phyloP scores from a whole-genome alignment of 2,329 filamentous ascomycete genomes.

The Teratosphaeria zuluensis region DNA sequence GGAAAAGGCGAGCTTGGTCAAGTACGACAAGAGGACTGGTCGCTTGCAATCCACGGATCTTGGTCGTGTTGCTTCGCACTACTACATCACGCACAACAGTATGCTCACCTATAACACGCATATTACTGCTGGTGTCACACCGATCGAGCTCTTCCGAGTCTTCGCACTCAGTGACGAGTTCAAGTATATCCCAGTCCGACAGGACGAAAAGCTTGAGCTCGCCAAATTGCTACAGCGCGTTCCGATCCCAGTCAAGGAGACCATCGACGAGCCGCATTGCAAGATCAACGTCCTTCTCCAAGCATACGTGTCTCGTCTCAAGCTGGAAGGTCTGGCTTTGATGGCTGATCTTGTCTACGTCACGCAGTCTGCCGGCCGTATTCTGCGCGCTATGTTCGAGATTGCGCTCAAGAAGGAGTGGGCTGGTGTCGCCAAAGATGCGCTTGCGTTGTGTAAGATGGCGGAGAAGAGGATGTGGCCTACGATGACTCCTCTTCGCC shows the following conservation, averaged over 20 bases:
- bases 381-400: constrained; percentile 89
- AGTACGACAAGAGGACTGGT: constrained; percentile 91
- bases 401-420: constrained; percentile 96
- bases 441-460: constrained; percentile 95
- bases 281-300: constrained; percentile 98
- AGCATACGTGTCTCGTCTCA: constrained; percentile 90
- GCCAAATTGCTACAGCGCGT: constrained; percentile 83
- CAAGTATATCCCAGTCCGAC: constrained; percentile 95
- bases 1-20: constrained; percentile 79
- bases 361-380: constrained; percentile 93
- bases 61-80: constrained; percentile 91
- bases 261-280: constrained; percentile 89
- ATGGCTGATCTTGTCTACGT: constrained; percentile 99
- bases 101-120: constrained; percentile 97
- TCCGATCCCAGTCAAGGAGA: constrained; percentile 93
- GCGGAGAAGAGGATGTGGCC: constrained; percentile 99
- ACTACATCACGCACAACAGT: constrained; percentile 92
- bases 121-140: constrained; percentile 83
- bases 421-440: constrained; percentile 85
- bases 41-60: constrained; percentile 85
- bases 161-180: constrained; percentile 96
- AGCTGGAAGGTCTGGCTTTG: constrained; percentile 83
- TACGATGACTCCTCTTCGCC: constrained; percentile 89
- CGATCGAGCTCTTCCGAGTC: constrained; percentile 91
- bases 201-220: constrained; percentile 94